Evolutionary conservation across 225 moss, liverwort and hornwort species (phyloP).

Genomic region (Straminergon stramineum): DNA sequence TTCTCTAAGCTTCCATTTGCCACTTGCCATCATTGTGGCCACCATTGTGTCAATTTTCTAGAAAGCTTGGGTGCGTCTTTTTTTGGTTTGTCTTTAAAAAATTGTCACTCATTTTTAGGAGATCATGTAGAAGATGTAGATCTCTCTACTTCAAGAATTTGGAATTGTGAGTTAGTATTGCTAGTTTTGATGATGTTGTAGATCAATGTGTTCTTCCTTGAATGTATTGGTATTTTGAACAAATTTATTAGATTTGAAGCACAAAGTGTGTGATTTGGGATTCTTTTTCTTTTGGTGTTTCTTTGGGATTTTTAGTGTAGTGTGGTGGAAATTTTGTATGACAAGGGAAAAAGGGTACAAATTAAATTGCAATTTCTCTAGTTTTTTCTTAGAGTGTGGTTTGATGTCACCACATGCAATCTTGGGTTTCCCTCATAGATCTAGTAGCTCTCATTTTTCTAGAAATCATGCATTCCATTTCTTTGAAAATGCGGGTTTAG

Average conservation of each 20-base stretch:
- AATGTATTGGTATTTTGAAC: neutral
- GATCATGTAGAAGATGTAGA: no score
- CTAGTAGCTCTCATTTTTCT: neutral
- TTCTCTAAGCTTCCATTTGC: no score
- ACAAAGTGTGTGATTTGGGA: neutral
- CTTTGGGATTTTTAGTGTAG: no score
- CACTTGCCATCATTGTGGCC: no score
- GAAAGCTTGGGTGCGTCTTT: no score
- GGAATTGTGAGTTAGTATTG: neutral
- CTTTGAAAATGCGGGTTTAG: neutral
- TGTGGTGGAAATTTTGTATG: neutral
- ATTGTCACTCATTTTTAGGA: no score
- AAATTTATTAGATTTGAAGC: neutral
- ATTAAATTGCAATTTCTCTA: neutral
- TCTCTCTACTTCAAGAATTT: neutral
- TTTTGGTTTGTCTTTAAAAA: no score
- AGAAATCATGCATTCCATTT: neutral
- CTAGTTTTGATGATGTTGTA: neutral
- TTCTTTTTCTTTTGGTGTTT: neutral
- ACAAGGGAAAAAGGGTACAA: fast-evolving
- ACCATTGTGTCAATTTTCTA: no score
- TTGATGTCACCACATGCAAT: neutral
- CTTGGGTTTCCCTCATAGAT: neutral
- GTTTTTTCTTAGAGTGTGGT: neutral
- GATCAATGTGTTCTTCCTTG: neutral